These are phyloP conservation scores for Mrakiaceae sp. DNA, from an alignment of 1,284 basidiomycete genomes.

Conservation along the genomic window DNA sequence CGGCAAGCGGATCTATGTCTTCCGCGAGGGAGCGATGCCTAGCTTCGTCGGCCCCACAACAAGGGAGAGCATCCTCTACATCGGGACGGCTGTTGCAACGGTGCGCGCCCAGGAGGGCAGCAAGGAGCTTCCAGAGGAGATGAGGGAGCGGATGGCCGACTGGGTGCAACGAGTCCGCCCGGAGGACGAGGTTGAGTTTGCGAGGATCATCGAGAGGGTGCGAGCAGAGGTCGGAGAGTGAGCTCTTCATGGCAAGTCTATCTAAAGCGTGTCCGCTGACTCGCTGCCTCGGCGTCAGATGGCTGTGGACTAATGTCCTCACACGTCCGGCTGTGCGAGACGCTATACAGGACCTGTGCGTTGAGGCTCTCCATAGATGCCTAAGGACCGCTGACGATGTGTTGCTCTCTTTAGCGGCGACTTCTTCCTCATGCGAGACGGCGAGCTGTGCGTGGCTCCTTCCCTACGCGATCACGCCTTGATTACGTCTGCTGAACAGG, in stretches of 20 bases:
- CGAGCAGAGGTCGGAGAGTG: conserved; percentile 29
- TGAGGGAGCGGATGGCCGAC: conserved; percentile 52
- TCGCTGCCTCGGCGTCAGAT: conserved; percentile 62
- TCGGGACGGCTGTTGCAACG: conserved; percentile 74
- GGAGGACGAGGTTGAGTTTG: conserved; percentile 63
- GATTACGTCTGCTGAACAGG: too few relatives aligned
- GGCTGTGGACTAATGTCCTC: conserved; percentile 81
- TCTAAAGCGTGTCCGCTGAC: conserved; percentile 24
- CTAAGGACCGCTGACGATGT: background rate
- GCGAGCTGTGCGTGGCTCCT: conserved; percentile 61
- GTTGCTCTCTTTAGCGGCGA: conserved; percentile 44
- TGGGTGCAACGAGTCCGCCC: conserved; percentile 55
- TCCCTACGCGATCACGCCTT: too few relatives aligned
- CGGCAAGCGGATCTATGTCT: conserved; percentile 28
- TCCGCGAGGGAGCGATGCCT: conserved; percentile 57
- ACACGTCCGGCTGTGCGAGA: conserved; percentile 69
- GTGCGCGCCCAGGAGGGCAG: conserved; percentile 58
- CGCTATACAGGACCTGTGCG: conserved; percentile 58
- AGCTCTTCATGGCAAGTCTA: conserved; percentile 12
- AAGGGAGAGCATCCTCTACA: conserved; percentile 68
- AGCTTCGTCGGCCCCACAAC: conserved; percentile 57
- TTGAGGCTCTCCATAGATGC: conserved; percentile 14
- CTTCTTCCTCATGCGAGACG: conserved; percentile 77
- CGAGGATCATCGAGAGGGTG: conserved; percentile 44
- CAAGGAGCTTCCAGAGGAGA: conserved; percentile 50